Evolutionary conservation across 1,284 basidiomycete genomes (phyloP), one percentile per base, ranked within the genome.

Genomic region (Moesziomyces sp.): DNA sequence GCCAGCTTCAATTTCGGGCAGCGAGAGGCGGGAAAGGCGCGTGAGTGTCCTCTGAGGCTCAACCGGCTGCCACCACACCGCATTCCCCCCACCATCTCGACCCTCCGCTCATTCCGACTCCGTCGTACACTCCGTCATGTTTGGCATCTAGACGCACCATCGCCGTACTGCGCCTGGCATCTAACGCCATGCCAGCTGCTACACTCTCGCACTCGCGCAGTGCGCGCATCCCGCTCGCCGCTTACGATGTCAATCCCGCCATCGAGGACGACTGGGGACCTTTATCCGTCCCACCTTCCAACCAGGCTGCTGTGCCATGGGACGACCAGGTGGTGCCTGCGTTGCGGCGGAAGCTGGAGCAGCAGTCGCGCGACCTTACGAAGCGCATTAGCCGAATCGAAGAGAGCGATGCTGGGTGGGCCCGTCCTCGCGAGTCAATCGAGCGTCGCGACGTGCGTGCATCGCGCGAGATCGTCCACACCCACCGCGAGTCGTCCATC

Each of bases 261-360:
- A 21, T 48, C 14, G 28, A 38, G n/a, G 69, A 66, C 35, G 62
- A 74, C 10, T 75, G 73, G 73, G 73, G 67, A 11, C 73, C 73
- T 1, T 53, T 50, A 8, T 75, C 73, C 21, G 44, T 75, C 3
- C 73, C 73, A 14, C 67, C 67, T 0, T 23, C 52, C 16, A 30
- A 38, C 0, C 42, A 45, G 14, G 28, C 50, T 49, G 67, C 58
- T 45, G 46, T 75, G 8, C 64, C 67, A 0, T 78, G 74, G 74
- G 77, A 78, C 47, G 74, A 76, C 16, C 69, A 76, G 30, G 59
- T 78, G 0, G 74, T 78, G 2, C 77, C 77, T 14, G 77, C 77
- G 0, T 52, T 78, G 14, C 57, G 71, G 1, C 74, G 70, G 46
- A 74, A 75, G 46, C 64, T 78, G 24, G 71, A 78, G 50, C 63